These are phyloP conservation scores for Paramecium caudatum DNA, from an alignment of 73 alveolate species.

Conservation along the genomic window DNA sequence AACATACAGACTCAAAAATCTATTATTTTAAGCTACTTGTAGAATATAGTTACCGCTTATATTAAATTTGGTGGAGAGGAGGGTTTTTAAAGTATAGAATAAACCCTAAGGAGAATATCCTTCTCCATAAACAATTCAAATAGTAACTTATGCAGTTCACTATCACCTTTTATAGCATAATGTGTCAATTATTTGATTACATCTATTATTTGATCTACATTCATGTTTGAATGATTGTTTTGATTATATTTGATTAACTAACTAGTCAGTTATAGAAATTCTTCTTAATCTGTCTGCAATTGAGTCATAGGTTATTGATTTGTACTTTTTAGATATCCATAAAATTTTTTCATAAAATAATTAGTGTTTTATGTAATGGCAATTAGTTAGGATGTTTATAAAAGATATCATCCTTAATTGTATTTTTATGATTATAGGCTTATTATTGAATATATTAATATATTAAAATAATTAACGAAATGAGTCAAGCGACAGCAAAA, in stretches of 20 bases:
- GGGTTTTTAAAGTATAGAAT: neutral
- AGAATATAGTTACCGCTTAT: neutral
- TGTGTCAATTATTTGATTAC: neutral
- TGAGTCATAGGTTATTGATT: neutral
- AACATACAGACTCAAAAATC: slow-evolving; percentile 26
- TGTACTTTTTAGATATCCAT: neutral
- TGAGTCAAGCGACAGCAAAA: slow-evolving; percentile 69
- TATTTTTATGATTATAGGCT: too few species aligned
- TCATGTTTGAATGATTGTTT: slow-evolving; percentile 22
- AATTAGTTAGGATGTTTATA: neutral
- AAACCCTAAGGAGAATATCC: slow-evolving; percentile 9
- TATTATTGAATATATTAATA: too few species aligned
- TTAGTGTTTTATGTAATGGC: neutral
- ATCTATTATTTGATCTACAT: neutral
- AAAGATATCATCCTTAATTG: too few species aligned
- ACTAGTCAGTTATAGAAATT: neutral
- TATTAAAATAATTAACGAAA: slow-evolving; percentile 62
- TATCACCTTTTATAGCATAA: slow-evolving; percentile 29
- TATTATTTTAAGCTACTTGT: neutral
- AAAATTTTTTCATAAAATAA: neutral
- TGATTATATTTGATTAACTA: neutral
- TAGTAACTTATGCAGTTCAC: neutral
- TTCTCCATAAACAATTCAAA: slow-evolving; percentile 39
- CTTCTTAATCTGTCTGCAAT: neutral
- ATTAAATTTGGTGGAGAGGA: neutral